Percentiles rank a stretch among this genome's conserved stretches.
These are phyloP conservation scores for Bryoglossum gracile DNA, from an alignment of 495 filamentous ascomycete species.

Conservation along the genomic window DNA sequence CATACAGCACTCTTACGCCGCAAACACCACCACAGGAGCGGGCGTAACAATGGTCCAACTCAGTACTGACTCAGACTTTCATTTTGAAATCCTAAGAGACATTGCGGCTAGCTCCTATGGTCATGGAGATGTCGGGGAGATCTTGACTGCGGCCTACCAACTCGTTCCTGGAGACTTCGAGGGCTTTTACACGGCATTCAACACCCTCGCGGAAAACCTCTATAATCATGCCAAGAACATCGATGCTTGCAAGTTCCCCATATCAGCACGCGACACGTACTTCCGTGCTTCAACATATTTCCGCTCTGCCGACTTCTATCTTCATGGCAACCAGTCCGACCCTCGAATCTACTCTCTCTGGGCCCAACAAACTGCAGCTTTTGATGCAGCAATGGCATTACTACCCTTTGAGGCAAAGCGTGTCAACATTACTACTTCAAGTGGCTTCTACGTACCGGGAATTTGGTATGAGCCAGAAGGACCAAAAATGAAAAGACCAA, in stretches of 20 bases:
- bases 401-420: conserved; percentile 33
- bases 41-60: not conserved
- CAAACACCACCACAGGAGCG: too few species aligned
- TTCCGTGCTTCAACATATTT: conserved; percentile 38
- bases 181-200: conserved; percentile 28
- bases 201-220: conserved; percentile 27
- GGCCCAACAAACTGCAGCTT: conserved; percentile 59
- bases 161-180: conserved; percentile 33
- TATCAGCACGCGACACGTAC: conserved; percentile 29
- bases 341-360: conserved; percentile 49
- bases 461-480: too few species aligned
- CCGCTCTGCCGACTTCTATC: conserved; percentile 37
- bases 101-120: conserved; percentile 25
- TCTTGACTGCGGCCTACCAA: conserved; percentile 29
- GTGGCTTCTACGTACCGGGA: conserved; percentile 27
- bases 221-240: not conserved
- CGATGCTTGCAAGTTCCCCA: conserved; percentile 18
- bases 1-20: too few species aligned
- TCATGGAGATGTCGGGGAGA: conserved; percentile 32
- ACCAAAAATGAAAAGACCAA: conserved; percentile 28
- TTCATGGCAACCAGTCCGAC: conserved; percentile 35
- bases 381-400: conserved; percentile 46
- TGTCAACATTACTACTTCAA: conserved; percentile 26
- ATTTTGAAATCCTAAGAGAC: conserved; percentile 30
- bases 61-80: conserved; percentile 25